These are phyloP conservation scores for Rutstroemia sp. DNA, from an alignment of 2,329 filamentous ascomycete genomes.

Conservation along the genomic window DNA sequence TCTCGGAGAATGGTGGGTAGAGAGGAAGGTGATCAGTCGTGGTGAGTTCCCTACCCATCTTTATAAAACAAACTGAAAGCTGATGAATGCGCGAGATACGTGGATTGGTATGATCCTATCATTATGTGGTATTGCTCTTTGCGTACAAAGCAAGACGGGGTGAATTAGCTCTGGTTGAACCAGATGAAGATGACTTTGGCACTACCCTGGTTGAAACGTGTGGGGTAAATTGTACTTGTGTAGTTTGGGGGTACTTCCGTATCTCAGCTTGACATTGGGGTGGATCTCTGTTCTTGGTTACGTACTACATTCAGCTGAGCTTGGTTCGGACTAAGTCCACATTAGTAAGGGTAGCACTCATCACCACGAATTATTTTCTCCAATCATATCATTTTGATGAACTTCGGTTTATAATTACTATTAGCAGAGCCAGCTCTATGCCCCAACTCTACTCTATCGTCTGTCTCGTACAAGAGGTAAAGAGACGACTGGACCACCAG, in stretches of 20 bases:
- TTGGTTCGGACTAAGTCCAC: too few species aligned
- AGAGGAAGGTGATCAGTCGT: conserved; percentile 80
- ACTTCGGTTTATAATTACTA: too few species aligned
- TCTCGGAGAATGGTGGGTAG: conserved; percentile 89
- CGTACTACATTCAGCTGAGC: too few species aligned
- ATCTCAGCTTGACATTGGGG: too few species aligned
- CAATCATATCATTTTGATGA: too few species aligned
- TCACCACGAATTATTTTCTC: too few species aligned
- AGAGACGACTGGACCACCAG: conserved; percentile 1
- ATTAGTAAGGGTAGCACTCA: too few species aligned
- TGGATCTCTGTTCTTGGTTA: too few species aligned
- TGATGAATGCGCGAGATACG: conserved; percentile 50
- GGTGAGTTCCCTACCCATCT: conserved; percentile 41
- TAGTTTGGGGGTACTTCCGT: too few species aligned
- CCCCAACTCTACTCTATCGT: neutral
- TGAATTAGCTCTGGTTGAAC: neutral
- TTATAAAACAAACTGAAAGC: too few species aligned
- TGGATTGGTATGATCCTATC: conserved; percentile 77
- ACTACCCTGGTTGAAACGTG: too few species aligned
- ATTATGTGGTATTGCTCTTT: conserved; percentile 72
- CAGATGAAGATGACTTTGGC: neutral
- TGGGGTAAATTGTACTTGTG: too few species aligned
- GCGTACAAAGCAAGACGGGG: conserved; percentile 60
- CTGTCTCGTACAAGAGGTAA: neutral
- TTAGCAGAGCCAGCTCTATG: conserved; percentile 4